Conservation (phyloP, 2,329 filamentous ascomycete genomes). For the Ophiocordyceps polyrhachis-furcata region DNA sequence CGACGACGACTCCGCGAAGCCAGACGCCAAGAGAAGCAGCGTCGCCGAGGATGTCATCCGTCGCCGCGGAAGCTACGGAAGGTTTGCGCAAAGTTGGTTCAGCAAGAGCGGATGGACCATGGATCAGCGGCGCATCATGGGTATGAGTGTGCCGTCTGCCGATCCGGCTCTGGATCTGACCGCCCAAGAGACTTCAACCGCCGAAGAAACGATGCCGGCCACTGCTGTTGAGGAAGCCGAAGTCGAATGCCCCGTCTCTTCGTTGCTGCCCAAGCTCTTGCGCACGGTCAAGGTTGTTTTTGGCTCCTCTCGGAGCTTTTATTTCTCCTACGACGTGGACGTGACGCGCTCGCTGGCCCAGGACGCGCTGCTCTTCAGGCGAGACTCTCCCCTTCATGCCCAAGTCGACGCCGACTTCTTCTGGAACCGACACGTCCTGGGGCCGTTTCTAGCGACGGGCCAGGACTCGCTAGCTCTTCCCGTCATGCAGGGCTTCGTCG, state of each 20-base stretch:
- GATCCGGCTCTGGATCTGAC: conserved; percentile 5
- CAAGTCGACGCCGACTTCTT: conserved; percentile 67
- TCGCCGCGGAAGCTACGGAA: conserved; percentile 64
- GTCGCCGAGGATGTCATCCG: conserved; percentile 81
- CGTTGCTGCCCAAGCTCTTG: conserved; percentile 66
- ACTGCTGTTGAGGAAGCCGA: conserved; percentile 11
- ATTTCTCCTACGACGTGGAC: conserved; percentile 88
- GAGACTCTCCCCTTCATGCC: conserved; percentile 40
- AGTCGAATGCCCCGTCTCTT: conserved; percentile 10
- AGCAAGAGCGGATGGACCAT: conserved; percentile 65
- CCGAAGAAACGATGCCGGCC: conserved; percentile 14
- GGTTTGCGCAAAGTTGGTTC: conserved; percentile 85
- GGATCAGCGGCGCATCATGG: conserved; percentile 50
- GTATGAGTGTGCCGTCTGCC: conserved; percentile 32
- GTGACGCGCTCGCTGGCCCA: conserved; percentile 49
- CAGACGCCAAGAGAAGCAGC: conserved; percentile 30
- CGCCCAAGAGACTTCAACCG: conserved; percentile 9
- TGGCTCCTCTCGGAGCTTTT: conserved; percentile 68
- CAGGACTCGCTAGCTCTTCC: conserved; percentile 58
- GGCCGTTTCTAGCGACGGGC: conserved; percentile 56
- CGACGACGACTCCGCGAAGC: conserved; percentile 11
- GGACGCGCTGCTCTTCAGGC: conserved; percentile 5
- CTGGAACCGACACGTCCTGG: conserved; percentile 68
- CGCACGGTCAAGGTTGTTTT: conserved; percentile 73
- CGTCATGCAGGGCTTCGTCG: conserved; percentile 85